Conservation (phyloP, 805 yeast genomes). For the Metschnikowia koreensis region DNA sequence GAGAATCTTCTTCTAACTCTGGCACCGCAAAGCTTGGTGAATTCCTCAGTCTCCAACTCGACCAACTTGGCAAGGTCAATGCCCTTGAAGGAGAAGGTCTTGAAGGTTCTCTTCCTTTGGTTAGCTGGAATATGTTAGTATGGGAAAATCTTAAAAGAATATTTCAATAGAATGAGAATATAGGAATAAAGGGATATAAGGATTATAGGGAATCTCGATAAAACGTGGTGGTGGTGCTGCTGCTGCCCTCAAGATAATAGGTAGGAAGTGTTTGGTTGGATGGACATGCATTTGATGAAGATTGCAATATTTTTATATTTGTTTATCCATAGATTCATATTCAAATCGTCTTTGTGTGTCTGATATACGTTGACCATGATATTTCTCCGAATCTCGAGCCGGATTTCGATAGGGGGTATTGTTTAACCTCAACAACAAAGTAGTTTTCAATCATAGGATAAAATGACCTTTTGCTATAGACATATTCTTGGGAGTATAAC, state of each 20-base stretch:
- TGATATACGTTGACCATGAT: no score
- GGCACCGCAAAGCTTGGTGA: conserved; percentile 93
- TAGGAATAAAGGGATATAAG: background rate
- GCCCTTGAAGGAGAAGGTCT: conserved; percentile 98
- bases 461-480: background rate
- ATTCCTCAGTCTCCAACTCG: conserved; percentile 94
- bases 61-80: conserved; percentile 93
- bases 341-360: no score
- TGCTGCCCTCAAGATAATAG: no score
- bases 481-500: background rate
- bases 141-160: background rate
- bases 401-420: no score
- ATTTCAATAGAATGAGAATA: no score
- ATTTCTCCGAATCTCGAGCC: no score
- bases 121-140: conserved; percentile 37
- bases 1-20: conserved; percentile 99
- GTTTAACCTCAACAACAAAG: background rate
- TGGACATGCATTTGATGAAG: no score
- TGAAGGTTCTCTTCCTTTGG: conserved; percentile 88
- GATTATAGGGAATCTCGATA: background rate
- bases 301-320: no score
- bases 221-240: background rate
- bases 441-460: background rate
- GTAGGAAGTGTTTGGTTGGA: no score
- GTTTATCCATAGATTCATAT: no score